These are phyloP conservation scores for Fusarium metavorans DNA, from an alignment of 2,329 filamentous ascomycete species.

Conservation along the genomic window DNA sequence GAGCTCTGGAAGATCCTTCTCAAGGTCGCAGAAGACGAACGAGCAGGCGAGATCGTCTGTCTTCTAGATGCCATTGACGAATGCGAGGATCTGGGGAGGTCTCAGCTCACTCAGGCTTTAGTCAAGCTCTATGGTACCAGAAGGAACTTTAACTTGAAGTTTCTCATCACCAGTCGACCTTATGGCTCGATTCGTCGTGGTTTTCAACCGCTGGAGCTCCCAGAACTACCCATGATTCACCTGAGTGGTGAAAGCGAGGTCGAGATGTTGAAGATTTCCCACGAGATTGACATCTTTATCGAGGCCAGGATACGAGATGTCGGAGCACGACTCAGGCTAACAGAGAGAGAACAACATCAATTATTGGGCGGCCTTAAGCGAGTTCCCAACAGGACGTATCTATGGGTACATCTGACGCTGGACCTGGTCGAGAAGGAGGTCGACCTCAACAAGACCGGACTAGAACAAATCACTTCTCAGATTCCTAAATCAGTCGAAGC, in stretches of 20 bases:
- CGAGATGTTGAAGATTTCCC: constrained; percentile 32
- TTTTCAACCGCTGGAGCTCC: constrained; percentile 26
- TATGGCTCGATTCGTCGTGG: constrained; percentile 40
- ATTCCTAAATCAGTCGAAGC: constrained; percentile 40
- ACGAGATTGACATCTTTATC: constrained; percentile 40
- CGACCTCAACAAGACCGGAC: constrained; percentile 5
- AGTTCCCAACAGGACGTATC: constrained; percentile 39
- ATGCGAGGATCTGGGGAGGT: constrained; percentile 43
- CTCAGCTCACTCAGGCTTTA: constrained; percentile 41
- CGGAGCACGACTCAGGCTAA: background rate
- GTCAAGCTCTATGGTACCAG: constrained; percentile 36
- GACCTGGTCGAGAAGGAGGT: constrained; percentile 24
- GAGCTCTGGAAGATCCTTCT: constrained; percentile 50
- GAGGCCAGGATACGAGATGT: constrained; percentile 15
- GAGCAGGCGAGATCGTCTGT: constrained; percentile 46
- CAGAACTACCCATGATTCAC: constrained; percentile 25
- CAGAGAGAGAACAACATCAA: constrained; percentile 11
- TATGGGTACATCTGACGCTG: constrained; percentile 44
- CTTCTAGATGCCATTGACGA: constrained; percentile 58
- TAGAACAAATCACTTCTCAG: constrained; percentile 9
- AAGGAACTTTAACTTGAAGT: constrained; percentile 45
- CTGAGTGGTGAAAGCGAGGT: constrained; percentile 30
- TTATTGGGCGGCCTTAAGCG: constrained; percentile 17
- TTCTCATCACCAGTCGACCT: constrained; percentile 51
- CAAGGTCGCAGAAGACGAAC: constrained; percentile 7